These are phyloP conservation scores for Penicillium griseofulvum DNA, from an alignment of 2,329 filamentous ascomycete species.

Conservation along the genomic window DNA sequence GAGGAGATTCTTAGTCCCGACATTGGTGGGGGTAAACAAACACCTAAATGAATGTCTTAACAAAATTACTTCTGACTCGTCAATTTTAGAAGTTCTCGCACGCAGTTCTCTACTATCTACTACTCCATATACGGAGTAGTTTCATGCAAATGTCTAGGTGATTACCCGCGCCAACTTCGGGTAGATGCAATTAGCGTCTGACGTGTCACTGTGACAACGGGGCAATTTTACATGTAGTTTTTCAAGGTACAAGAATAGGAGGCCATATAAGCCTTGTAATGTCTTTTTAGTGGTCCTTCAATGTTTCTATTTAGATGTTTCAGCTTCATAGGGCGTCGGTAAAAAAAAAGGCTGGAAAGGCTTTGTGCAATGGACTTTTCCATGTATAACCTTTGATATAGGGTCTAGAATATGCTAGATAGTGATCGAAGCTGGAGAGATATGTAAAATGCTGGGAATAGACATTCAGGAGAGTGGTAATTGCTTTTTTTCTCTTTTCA, in stretches of 20 bases:
- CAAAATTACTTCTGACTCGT: not conserved
- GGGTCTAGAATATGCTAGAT: not conserved
- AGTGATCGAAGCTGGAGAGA: not conserved
- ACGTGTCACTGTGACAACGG: not conserved
- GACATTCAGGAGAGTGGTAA: not conserved
- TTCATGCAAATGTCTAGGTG: not conserved
- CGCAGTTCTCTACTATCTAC: not conserved
- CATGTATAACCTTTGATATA: too few relatives aligned
- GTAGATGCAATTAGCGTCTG: not conserved
- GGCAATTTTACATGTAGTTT: too few relatives aligned
- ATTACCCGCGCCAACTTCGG: conserved; percentile 1
- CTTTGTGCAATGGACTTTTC: too few relatives aligned
- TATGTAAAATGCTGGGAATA: not conserved
- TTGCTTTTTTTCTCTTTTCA: not conserved
- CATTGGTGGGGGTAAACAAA: not conserved
- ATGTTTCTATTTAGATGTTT: too few relatives aligned
- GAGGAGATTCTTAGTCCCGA: not conserved
- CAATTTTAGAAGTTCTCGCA: not conserved
- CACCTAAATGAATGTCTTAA: too few relatives aligned
- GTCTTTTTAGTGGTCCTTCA: too few relatives aligned
- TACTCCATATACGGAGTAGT: not conserved
- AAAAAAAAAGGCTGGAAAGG: too few relatives aligned
- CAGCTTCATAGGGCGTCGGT: too few relatives aligned
- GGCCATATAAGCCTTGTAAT: too few relatives aligned
- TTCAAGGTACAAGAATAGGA: too few relatives aligned